These are phyloP conservation scores for Neolentinus lepideus DNA, from an alignment of 1,284 basidiomycete genomes.

Conservation along the genomic window DNA sequence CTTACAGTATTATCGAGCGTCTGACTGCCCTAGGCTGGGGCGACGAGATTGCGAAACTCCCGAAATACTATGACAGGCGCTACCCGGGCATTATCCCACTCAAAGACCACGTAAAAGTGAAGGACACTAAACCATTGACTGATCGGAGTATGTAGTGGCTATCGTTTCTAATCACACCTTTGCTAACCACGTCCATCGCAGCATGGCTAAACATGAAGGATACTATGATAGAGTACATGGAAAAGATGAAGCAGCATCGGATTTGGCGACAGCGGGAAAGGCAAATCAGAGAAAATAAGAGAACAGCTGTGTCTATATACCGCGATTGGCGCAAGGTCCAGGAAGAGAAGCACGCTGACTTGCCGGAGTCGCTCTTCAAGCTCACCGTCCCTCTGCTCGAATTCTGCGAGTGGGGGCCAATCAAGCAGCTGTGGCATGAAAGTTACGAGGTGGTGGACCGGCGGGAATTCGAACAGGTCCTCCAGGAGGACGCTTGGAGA, in stretches of 20 bases:
- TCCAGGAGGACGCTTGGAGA: neutral
- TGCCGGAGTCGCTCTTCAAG: neutral
- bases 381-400: conserved; percentile 14
- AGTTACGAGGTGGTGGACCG: conserved; percentile 6
- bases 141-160: conserved; percentile 17
- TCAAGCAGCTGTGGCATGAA: conserved; percentile 12
- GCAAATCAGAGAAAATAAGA: conserved; percentile 15
- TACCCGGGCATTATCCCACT: conserved; percentile 6
- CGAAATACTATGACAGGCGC: conserved; percentile 2
- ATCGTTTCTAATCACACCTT: neutral
- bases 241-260: conserved; percentile 13
- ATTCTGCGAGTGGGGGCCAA: conserved; percentile 14
- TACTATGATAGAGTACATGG: conserved; percentile 21
- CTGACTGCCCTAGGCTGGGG: conserved; percentile 19
- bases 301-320: neutral
- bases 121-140: conserved; percentile 18
- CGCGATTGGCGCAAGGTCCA: neutral
- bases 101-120: conserved; percentile 19
- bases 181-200: conserved; percentile 4
- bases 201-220: conserved; percentile 23
- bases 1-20: conserved; percentile 18
- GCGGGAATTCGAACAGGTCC: neutral
- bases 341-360: neutral
- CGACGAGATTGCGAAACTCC: conserved; percentile 20
- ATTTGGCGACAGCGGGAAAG: conserved; percentile 15